Conservation (phyloP, 1,139 yeast genomes). For the Taphrina populina region DNA sequence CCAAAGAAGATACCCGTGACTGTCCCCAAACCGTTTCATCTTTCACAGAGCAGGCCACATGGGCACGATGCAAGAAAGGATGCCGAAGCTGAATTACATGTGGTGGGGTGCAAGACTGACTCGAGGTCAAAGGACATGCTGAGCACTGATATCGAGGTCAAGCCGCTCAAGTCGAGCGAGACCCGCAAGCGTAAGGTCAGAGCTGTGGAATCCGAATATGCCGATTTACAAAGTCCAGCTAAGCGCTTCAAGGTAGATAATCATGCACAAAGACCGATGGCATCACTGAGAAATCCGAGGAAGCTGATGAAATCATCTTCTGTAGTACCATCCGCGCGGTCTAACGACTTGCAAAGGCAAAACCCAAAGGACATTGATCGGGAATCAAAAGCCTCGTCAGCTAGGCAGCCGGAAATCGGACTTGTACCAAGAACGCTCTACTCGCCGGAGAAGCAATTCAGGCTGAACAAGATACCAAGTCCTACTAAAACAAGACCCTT, state of each 20-base stretch:
- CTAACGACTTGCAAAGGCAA: background rate
- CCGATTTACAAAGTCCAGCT: slow-evolving; percentile 6
- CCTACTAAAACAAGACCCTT: slow-evolving; percentile 10
- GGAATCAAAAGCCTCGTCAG: background rate
- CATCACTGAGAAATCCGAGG: background rate
- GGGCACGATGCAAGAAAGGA: background rate
- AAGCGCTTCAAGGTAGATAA: slow-evolving; percentile 8
- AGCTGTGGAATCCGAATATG: background rate
- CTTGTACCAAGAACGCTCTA: slow-evolving; percentile 7
- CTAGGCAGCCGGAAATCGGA: background rate
- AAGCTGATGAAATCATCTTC: background rate
- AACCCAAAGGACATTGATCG: slow-evolving; percentile 1
- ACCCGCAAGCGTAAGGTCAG: slow-evolving; percentile 7
- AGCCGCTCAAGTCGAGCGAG: too few relatives aligned
- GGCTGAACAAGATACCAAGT: slow-evolving; percentile 3
- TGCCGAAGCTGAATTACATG: background rate
- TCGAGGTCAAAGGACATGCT: too few relatives aligned
- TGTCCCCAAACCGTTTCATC: slow-evolving; percentile 6
- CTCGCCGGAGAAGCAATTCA: slow-evolving; percentile 13
- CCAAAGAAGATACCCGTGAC: background rate
- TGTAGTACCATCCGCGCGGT: background rate
- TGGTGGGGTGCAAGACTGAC: too few relatives aligned
- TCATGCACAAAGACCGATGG: slow-evolving; percentile 1
- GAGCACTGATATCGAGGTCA: too few relatives aligned
- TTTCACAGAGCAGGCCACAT: background rate